Conservation (phyloP, 352 stramenopile species). For the Phytophthora cactorum region DNA sequence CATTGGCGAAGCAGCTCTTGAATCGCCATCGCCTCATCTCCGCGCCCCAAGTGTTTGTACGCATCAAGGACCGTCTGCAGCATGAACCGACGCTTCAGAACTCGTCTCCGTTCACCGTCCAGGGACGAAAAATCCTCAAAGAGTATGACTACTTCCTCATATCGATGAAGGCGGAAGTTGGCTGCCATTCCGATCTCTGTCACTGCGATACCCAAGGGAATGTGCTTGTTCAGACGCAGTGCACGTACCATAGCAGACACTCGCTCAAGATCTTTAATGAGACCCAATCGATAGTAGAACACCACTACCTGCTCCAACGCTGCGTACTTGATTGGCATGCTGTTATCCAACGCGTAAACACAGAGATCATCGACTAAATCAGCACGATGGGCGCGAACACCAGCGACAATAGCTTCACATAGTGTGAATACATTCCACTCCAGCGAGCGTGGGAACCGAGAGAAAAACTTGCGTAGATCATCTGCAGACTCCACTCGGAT, state of each 20-base stretch:
- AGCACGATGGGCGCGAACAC: conserved; percentile 51
- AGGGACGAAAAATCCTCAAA: conserved; percentile 78
- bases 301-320: conserved; percentile 75
- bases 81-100: conserved; percentile 64
- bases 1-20: conserved; percentile 49
- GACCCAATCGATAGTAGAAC: conserved; percentile 72
- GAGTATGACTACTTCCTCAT: conserved; percentile 67
- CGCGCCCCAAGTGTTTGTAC: conserved; percentile 56
- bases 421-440: conserved; percentile 70
- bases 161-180: conserved; percentile 62
- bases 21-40: conserved; percentile 73
- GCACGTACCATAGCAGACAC: conserved; percentile 70
- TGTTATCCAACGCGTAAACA: conserved; percentile 61
- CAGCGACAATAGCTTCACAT: conserved; percentile 69
- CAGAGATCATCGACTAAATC: conserved; percentile 69
- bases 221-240: conserved; percentile 76
- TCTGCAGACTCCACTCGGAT: conserved; percentile 32
- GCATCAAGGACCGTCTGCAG: conserved; percentile 60
- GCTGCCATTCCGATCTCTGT: conserved; percentile 80
- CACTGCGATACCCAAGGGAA: conserved; percentile 71
- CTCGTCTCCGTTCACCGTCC: conserved; percentile 67
- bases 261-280: conserved; percentile 64
- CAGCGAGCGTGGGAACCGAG: conserved; percentile 51
- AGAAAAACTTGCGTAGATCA: conserved; percentile 60
- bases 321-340: conserved; percentile 79